Percentiles rank a stretch among this genome's conserved stretches.
These are phyloP conservation scores for Monosporozyma aerobia DNA, from an alignment of 805 yeast genomes.

Conservation along the genomic window DNA sequence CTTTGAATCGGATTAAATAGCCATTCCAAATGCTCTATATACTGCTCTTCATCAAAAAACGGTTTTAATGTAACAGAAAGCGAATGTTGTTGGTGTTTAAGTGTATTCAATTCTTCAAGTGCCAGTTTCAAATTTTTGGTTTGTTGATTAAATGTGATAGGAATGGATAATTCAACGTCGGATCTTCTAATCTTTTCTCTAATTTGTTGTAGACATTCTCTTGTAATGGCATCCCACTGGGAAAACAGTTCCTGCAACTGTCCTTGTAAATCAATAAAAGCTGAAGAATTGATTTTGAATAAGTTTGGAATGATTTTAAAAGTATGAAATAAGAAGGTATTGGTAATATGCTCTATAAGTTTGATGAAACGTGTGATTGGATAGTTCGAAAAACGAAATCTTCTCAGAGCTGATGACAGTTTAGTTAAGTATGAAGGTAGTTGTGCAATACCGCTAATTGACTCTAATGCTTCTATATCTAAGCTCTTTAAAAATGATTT, in stretches of 20 bases:
- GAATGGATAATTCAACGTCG: background rate
- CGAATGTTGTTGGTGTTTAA: slow-evolving; percentile 48
- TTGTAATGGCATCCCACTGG: slow-evolving; percentile 48
- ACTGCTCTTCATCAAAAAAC: slow-evolving; percentile 14
- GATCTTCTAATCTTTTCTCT: slow-evolving; percentile 61
- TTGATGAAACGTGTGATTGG: slow-evolving; percentile 57
- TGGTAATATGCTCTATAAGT: slow-evolving; percentile 56
- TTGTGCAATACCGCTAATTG: slow-evolving; percentile 37
- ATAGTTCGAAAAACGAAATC: slow-evolving; percentile 48
- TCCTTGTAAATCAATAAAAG: slow-evolving; percentile 28
- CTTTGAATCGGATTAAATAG: slow-evolving; percentile 36
- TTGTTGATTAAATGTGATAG: slow-evolving; percentile 15
- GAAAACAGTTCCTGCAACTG: slow-evolving; percentile 31
- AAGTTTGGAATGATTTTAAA: slow-evolving; percentile 35
- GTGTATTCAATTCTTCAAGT: slow-evolving; percentile 23
- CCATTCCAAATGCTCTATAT: slow-evolving; percentile 27
- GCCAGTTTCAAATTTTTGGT: slow-evolving; percentile 36
- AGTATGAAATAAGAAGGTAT: slow-evolving; percentile 44
- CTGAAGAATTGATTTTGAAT: slow-evolving; percentile 33
- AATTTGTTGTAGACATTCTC: slow-evolving; percentile 31
- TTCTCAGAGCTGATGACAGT: slow-evolving; percentile 56
- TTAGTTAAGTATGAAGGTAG: slow-evolving; percentile 37
- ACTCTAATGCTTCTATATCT: slow-evolving; percentile 51
- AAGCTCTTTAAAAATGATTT: slow-evolving; percentile 59
- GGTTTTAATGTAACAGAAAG: slow-evolving; percentile 32